Evolutionary conservation across 192 early-diverging fungal species (phyloP).

Genomic region (Podila epigama): DNA sequence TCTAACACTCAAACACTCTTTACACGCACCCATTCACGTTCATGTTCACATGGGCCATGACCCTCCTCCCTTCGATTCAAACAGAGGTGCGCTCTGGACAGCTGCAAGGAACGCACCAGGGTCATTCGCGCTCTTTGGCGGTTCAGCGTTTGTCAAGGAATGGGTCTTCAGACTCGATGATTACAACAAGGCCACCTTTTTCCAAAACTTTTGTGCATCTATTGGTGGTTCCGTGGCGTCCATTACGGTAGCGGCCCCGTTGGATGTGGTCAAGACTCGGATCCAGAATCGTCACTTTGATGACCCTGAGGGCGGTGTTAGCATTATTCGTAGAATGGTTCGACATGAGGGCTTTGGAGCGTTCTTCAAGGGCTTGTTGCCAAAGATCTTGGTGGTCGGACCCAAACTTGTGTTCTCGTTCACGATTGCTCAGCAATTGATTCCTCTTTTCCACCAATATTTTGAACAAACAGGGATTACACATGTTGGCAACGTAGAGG

Average conservation of each 20-base stretch:
- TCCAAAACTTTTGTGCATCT: constrained; percentile 96
- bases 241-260: constrained; percentile 92
- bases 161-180: constrained; percentile 89
- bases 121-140: constrained; percentile 96
- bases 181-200: constrained; percentile 96
- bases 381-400: constrained; percentile 88
- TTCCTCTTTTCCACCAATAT: constrained; percentile 74
- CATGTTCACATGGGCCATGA: too few species aligned
- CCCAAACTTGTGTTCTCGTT: constrained; percentile 99
- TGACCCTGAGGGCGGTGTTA: constrained; percentile 85
- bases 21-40: background rate
- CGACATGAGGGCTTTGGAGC: constrained; percentile 89
- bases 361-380: constrained; percentile 96
- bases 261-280: constrained; percentile 99
- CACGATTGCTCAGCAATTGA: constrained; percentile 95
- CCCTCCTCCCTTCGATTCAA: background rate
- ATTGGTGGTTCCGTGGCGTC: constrained; percentile 96
- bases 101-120: constrained; percentile 97
- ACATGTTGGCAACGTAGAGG: constrained; percentile 43
- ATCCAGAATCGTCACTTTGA: constrained; percentile 94
- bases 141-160: constrained; percentile 94
- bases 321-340: constrained; percentile 89
- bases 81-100: constrained; percentile 93
- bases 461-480: constrained; percentile 56
- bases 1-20: background rate